Evolutionary conservation across 768 basidiomycete genomes (phyloP).

Genomic region (Trametes punicea): DNA sequence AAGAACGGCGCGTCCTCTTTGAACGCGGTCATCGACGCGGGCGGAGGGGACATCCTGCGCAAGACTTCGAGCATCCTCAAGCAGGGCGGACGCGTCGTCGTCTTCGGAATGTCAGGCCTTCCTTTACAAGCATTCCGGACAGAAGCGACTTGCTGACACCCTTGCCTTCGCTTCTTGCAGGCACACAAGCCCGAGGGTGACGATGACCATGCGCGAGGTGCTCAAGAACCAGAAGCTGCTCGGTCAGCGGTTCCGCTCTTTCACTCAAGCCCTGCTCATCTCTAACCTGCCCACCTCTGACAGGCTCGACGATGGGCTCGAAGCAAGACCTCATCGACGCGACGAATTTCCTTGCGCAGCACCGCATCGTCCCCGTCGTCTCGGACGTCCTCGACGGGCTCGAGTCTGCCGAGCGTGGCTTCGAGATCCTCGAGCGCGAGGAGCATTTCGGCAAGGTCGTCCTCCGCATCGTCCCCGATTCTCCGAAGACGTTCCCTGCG

Average conservation of each 20-base stretch:
- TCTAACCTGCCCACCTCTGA: not conserved
- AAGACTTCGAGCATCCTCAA: constrained; percentile 36
- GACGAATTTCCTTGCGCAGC: constrained; percentile 62
- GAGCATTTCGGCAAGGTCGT: constrained; percentile 80
- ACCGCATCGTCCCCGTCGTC: constrained; percentile 67
- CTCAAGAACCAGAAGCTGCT: constrained; percentile 70
- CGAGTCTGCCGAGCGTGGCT: constrained; percentile 62
- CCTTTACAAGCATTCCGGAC: not conserved
- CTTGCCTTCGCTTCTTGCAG: constrained; percentile 34
- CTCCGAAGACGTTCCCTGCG: not conserved
- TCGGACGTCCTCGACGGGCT: constrained; percentile 62
- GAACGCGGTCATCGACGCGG: constrained; percentile 45
- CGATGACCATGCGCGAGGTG: constrained; percentile 76
- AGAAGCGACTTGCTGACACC: constrained; percentile 1
- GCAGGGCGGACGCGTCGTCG: constrained; percentile 35
- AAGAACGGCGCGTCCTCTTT: constrained; percentile 25
- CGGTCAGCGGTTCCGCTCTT: constrained; percentile 41
- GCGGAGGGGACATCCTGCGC: constrained; percentile 39
- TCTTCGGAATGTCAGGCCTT: constrained; percentile 37
- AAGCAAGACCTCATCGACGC: constrained; percentile 69
- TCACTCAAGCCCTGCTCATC: too few species aligned
- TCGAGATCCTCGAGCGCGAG: constrained; percentile 59
- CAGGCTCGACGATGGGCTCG: constrained; percentile 86
- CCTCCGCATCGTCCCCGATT: constrained; percentile 37
- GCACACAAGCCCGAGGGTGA: constrained; percentile 57